Percentiles rank a stretch among this genome's conserved stretches.
Evolutionary conservation across 371 early-diverging fungal genomes (phyloP).

Genomic region (Rhizopus microsporus): DNA sequence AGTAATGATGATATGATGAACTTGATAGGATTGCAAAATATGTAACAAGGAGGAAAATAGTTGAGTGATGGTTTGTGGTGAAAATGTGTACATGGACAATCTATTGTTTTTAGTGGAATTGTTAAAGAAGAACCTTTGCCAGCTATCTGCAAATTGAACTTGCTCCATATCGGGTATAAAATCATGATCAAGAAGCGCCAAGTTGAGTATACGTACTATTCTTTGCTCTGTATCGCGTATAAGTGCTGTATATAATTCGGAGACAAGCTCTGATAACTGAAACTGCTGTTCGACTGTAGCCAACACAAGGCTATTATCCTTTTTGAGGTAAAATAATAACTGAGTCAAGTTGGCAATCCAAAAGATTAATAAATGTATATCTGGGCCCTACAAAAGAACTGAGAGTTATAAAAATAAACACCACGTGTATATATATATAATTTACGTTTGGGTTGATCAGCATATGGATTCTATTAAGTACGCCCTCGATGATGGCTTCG

Average conservation of each 20-base stretch:
- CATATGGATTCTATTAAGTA: conserved; percentile 60
- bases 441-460: conserved; percentile 47
- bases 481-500: conserved; percentile 64
- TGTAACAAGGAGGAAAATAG: conserved; percentile 62
- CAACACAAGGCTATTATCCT: conserved; percentile 69
- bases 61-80: conserved; percentile 63
- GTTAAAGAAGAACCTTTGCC: conserved; percentile 53
- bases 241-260: conserved; percentile 67
- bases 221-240: conserved; percentile 58
- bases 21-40: conserved; percentile 60
- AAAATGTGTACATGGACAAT: neutral
- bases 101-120: conserved; percentile 17
- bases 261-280: conserved; percentile 67
- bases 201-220: conserved; percentile 59
- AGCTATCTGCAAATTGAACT: conserved; percentile 64
- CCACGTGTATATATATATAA: neutral
- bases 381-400: conserved; percentile 11
- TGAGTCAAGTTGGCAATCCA: conserved; percentile 81
- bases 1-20: conserved; percentile 69
- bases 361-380: conserved; percentile 61
- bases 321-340: conserved; percentile 79
- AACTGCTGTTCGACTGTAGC: conserved; percentile 65
- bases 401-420: too few species aligned
- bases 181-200: conserved; percentile 72
- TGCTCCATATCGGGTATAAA: conserved; percentile 68